Percentiles rank a stretch among this genome's conserved stretches.
Evolutionary conservation across 139 green algal genomes (phyloP).

Genomic region (Chlamydomonas asymmetrica): DNA sequence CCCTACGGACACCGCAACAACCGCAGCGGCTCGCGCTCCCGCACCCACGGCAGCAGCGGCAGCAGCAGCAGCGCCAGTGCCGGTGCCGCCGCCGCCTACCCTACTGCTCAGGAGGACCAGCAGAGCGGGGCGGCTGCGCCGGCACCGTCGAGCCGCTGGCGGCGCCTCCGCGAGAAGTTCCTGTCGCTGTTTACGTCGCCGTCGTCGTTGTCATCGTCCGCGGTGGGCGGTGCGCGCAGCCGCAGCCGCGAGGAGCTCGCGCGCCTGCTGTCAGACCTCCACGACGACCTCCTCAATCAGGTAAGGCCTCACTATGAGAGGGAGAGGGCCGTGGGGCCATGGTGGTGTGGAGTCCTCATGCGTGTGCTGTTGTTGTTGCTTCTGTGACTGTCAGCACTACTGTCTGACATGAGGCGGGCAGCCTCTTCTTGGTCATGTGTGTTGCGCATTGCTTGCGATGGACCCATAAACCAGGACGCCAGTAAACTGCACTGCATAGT

Average conservation of each 20-base stretch:
- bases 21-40: no score
- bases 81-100: neutral
- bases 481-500: no score
- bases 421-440: no score
- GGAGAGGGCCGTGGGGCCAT: no score
- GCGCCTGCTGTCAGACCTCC: conserved; percentile 56
- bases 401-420: no score
- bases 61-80: neutral
- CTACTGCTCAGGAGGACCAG: neutral
- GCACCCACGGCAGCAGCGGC: no score
- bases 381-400: no score
- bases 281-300: conserved; percentile 63
- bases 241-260: conserved; percentile 52
- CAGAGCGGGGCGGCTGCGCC: neutral
- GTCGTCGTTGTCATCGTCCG: neutral
- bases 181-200: conserved; percentile 41
- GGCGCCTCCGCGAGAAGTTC: conserved; percentile 42
- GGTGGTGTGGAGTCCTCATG: neutral
- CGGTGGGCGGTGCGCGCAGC: conserved; percentile 9
- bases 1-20: no score
- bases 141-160: conserved; percentile 23
- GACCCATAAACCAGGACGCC: no score
- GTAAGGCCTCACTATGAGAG: no score
- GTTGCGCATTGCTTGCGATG: no score
- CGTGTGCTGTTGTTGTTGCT: neutral